phyloP scores from a whole-genome alignment of 192 early-diverging fungal genomes.

The Cetraspora pellucida region DNA sequence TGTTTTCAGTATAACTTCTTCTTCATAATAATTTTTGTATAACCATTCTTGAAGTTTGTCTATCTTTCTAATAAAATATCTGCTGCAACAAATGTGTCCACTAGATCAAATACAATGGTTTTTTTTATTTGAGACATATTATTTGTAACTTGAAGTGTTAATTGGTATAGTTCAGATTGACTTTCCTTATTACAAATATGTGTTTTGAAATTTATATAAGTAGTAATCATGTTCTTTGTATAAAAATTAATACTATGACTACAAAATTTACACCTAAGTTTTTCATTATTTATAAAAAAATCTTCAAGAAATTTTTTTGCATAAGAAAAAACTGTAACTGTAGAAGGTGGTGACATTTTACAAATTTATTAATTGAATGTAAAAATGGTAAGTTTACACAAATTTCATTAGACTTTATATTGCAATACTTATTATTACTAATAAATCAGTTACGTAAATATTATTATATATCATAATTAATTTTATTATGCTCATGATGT shows the following conservation, averaged over 20 bases:
- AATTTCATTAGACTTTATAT: no score
- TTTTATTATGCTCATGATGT: no score
- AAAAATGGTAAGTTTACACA: no score
- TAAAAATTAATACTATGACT: not conserved
- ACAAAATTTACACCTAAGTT: no score
- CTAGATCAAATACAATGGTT: not conserved
- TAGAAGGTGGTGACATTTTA: not conserved
- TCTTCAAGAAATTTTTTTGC: not conserved
- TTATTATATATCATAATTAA: no score
- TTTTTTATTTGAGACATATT: not conserved
- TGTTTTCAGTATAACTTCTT: not conserved
- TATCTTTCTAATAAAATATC: constrained; percentile 13
- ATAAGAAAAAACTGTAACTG: not conserved
- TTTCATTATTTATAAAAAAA: not conserved
- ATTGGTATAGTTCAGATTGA: not conserved
- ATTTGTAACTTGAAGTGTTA: not conserved
- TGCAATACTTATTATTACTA: no score
- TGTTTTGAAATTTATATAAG: constrained; percentile 1
- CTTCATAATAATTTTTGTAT: not conserved
- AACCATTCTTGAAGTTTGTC: not conserved
- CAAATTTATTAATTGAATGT: no score
- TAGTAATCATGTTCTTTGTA: not conserved
- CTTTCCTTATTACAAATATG: not conserved
- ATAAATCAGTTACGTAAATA: no score
- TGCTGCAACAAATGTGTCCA: not conserved